These are phyloP conservation scores for Cercospora brassicicola DNA, from an alignment of 2,329 filamentous ascomycete genomes.

Conservation along the genomic window DNA sequence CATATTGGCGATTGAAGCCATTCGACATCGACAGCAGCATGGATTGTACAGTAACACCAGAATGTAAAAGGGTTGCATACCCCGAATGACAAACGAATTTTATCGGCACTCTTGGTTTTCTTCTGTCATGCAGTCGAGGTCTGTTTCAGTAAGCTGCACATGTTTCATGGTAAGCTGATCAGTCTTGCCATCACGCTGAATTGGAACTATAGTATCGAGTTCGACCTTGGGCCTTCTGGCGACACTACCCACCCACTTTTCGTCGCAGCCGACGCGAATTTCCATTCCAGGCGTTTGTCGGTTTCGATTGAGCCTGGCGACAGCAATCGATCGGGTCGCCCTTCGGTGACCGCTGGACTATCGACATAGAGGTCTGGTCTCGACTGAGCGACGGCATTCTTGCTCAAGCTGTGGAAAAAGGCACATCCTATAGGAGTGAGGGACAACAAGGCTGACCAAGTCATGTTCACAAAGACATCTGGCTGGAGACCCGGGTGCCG, in stretches of 20 bases:
- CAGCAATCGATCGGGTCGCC: too few species aligned
- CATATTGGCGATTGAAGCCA: not conserved
- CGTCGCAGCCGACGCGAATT: not conserved
- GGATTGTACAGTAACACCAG: slow-evolving; percentile 9
- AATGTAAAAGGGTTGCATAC: slow-evolving; percentile 7
- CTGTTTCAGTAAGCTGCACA: not conserved
- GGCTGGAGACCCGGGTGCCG: too few species aligned
- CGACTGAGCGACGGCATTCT: too few species aligned
- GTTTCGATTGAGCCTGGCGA: not conserved
- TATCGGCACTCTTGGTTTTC: not conserved
- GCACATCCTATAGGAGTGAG: too few species aligned
- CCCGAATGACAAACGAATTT: not conserved
- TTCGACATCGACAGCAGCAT: slow-evolving; percentile 10
- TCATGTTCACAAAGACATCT: too few species aligned
- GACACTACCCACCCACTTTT: not conserved
- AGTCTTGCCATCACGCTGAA: not conserved
- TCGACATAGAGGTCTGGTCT: too few species aligned
- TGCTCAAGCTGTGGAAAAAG: too few species aligned
- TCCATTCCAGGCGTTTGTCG: not conserved
- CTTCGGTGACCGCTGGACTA: too few species aligned
- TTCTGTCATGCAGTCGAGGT: not conserved
- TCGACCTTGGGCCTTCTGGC: too few species aligned
- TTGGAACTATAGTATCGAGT: not conserved
- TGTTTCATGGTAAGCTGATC: not conserved
- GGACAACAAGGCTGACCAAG: too few species aligned